Evolutionary conservation across 164 flowering plant genomes (phyloP), one percentile per base, ranked within the genome.

Genomic region (Umbellularia californica): DNA sequence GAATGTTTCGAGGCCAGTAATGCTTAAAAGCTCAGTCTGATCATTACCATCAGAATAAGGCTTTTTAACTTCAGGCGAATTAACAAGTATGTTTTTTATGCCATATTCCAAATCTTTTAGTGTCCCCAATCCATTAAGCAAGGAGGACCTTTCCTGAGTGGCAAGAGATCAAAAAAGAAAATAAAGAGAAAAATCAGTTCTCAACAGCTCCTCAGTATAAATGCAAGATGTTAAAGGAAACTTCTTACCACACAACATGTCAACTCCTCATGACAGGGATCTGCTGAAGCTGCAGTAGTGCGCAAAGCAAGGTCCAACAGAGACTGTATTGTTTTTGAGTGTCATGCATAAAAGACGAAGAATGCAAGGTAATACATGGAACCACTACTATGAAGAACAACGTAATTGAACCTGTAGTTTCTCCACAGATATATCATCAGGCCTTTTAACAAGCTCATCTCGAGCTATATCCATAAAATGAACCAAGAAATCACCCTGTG

Each of bases 401-500:
- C 25, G 47, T 47, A 70, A 67, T 9, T 68, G 9, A 70, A 93
- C 99, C 99, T 94, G 99, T 77, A 96, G 83, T 83, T 96, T 94
- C 83, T 92, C 99, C 63, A 87, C 94, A 60, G 97, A 92, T 71
- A 96, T 88, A 25, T 90, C 95, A 79, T 90, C 95, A 76, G 82
- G 81, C 84, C 85, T 88, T 80, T 93, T 95, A 5, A 77, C 73
- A 58, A 95, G 97, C 81, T 95, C 97, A 74, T 95, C 99, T 70
- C 88, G 87, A 78, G 99, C 98, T 68, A 94, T 94, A 83, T 96
- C 99, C 97, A 94, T 91, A 78, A 96, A 96, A 85, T 96, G 98
- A 78, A 96, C 98, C 83, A 96, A 76, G 84, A 96, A 96, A 82
- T 96, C 99, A 74, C 98, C 99, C 99, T 96, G 86, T 14, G 67